Evolutionary conservation across 2,329 filamentous ascomycete species (phyloP).

Genomic region (Neofusicoccum parvum): DNA sequence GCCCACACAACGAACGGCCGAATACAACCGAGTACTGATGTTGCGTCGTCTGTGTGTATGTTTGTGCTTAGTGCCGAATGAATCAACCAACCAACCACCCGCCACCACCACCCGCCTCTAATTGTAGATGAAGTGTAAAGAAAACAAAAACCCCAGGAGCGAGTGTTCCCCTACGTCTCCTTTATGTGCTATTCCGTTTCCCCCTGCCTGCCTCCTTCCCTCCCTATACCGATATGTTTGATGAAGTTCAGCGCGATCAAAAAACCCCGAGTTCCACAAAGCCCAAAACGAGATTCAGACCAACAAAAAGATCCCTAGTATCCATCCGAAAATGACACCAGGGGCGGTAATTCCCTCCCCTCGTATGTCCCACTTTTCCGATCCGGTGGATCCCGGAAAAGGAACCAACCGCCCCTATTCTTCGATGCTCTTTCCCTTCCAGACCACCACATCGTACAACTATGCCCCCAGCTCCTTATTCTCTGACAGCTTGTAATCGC

Average conservation of each 20-base stretch:
- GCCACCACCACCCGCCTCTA: neutral
- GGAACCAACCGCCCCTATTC: neutral
- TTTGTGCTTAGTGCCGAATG: neutral
- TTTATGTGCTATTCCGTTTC: neutral
- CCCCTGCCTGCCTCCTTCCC: neutral
- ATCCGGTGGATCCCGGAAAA: no score
- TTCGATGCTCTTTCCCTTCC: neutral
- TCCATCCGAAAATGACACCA: neutral
- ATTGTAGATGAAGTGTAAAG: neutral
- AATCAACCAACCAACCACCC: neutral
- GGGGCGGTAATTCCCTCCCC: no score
- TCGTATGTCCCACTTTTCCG: no score
- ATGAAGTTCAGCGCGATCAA: no score
- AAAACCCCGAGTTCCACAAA: no score
- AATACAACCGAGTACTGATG: no score
- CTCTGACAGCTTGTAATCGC: constrained; percentile 52
- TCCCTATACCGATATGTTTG: no score
- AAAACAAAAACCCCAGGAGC: neutral
- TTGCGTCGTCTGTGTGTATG: neutral
- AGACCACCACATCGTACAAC: neutral
- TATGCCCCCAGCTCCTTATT: constrained; percentile 46
- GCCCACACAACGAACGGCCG: no score
- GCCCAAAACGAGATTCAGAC: no score
- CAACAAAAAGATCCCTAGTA: neutral
- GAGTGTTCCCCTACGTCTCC: neutral